Evolutionary conservation across 768 basidiomycete genomes (phyloP), one percentile per base, ranked within the genome.

Genomic region (Pleurotus giganteus): DNA sequence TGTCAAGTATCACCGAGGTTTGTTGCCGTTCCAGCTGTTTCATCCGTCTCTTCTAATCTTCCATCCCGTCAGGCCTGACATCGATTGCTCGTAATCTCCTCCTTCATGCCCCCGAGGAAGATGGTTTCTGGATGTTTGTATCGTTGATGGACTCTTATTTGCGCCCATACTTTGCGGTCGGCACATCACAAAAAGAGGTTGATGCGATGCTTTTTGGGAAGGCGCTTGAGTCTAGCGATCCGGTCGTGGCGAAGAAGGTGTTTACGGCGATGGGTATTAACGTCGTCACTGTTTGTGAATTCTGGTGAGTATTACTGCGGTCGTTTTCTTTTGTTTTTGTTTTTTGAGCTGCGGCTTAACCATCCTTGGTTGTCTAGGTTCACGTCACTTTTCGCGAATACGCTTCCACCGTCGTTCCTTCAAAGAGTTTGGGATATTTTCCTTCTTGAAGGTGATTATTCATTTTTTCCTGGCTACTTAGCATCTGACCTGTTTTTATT

Each of bases 101-200:
- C 0, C 69, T 87, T 7, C 83, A 88, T 44, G 82, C 89, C 0
- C 91, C 91, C 0, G 91, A 94, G 58, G 91, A 94, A 65, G 91
- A 94, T 59, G 91, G 89, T 0, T 94, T 94, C 66, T 94, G 91
- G 91, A 92, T 89, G 17, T 92, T 93, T 64, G 78, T 89, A 1
- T 90, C 89, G 2, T 71, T 93, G 59, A 94, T 94, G 91, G 89
- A 93, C 60, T 79, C 81, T 1, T 85, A 91, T 59, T 73, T 92
- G n/a, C 85, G 91, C 1, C 74, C 85, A 0, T 91, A 91, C 66
- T 94, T 91, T 32, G 63, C 76, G 2, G 19, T 41, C 13, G 77
- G 70, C 47, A 71, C 76, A 1, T 73, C 76, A 2, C 88, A 90
- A 65, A 71, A 91, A 53, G 90, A 91, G 59, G 85, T 93, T 6